These are phyloP conservation scores for Alloteropsis angusta DNA, from an alignment of 202 grass and related monocot genomes.

Conservation along the genomic window DNA sequence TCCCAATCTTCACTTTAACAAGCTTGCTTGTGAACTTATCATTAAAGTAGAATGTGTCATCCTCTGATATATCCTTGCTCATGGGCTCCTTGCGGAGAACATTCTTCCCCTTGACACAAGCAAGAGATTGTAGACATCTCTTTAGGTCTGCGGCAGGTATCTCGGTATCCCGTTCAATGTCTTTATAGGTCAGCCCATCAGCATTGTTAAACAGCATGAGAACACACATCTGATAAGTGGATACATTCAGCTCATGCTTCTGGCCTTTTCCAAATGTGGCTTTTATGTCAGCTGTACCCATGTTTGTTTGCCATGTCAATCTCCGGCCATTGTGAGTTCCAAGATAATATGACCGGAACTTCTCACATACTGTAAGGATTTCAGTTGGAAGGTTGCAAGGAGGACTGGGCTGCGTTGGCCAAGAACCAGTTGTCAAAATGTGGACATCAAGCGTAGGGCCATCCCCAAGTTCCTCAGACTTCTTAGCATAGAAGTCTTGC, in stretches of 20 bases:
- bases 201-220: constrained; percentile 83
- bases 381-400: constrained; percentile 82
- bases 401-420: constrained; percentile 76
- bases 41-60: constrained; percentile 87
- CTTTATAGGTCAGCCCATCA: constrained; percentile 57
- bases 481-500: constrained; percentile 79
- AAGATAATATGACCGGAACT: constrained; percentile 82
- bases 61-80: constrained; percentile 97
- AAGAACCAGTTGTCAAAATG: constrained; percentile 92
- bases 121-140: constrained; percentile 90
- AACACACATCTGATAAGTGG: constrained; percentile 96
- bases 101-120: constrained; percentile 98
- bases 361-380: constrained; percentile 75
- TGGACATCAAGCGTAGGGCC: constrained; percentile 80
- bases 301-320: constrained; percentile 99
- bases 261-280: constrained; percentile 81
- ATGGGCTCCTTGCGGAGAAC: constrained; percentile 90
- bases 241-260: constrained; percentile 95
- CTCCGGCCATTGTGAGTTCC: constrained; percentile 86
- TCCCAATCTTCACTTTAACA: constrained; percentile 97
- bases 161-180: constrained; percentile 78
- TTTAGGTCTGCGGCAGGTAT: constrained; percentile 88
- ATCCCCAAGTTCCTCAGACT: constrained; percentile 62
- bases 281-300: constrained; percentile 96
- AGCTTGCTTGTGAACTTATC: constrained; percentile 98